phyloP scores from a whole-genome alignment of 306 rosid genomes.

The Malus sieversii region DNA sequence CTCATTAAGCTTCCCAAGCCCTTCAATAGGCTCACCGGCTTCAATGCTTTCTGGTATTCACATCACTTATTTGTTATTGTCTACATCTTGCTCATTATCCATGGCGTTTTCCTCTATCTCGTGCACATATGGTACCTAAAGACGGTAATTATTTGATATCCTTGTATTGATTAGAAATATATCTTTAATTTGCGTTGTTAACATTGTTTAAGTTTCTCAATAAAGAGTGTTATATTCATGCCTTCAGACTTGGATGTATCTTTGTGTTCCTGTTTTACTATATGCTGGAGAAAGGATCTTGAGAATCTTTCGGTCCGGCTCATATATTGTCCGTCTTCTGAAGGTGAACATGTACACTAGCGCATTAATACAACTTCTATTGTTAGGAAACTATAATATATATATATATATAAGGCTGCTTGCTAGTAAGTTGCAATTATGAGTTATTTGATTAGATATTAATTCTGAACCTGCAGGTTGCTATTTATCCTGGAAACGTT shows the following conservation, averaged over 20 bases:
- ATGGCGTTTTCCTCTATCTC: slow-evolving; percentile 64
- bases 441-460: not conserved
- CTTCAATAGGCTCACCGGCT: slow-evolving; percentile 83
- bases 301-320: slow-evolving; percentile 86
- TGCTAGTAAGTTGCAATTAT: not conserved
- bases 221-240: slow-evolving; percentile 1
- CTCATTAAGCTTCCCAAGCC: slow-evolving; percentile 87
- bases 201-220: not conserved
- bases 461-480: slow-evolving; percentile 49
- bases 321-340: slow-evolving; percentile 63
- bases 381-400: not conserved
- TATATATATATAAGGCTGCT: not conserved
- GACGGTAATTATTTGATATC: slow-evolving; percentile 48
- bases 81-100: slow-evolving; percentile 71
- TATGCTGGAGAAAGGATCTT: slow-evolving; percentile 90
- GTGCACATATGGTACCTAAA: slow-evolving; percentile 61
- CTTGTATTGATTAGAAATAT: not conserved
- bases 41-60: slow-evolving; percentile 98
- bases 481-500: slow-evolving; percentile 95
- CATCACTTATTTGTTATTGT: slow-evolving; percentile 94
- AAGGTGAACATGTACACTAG: slow-evolving; percentile 48
- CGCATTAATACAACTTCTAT: not conserved
- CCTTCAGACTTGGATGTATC: slow-evolving; percentile 93
- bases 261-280: slow-evolving; percentile 73
- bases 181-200: not conserved